Evolutionary conservation across 2,329 filamentous ascomycete species (phyloP).

Genomic region (Coleophoma cylindrospora): DNA sequence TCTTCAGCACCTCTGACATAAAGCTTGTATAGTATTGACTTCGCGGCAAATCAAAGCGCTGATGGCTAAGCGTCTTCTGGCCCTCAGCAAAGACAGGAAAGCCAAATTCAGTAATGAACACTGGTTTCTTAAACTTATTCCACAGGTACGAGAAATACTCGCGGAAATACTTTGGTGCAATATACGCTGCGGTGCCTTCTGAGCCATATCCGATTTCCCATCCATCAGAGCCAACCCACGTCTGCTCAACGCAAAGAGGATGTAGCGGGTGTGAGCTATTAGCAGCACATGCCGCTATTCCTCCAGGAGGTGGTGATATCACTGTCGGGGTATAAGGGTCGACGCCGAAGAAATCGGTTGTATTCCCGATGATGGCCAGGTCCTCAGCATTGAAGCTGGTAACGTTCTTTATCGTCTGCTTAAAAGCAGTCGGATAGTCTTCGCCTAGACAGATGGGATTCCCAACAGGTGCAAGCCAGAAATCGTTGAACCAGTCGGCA

Average conservation of each 20-base stretch:
- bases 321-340: conserved; percentile 54
- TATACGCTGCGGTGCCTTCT: conserved; percentile 47
- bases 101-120: conserved; percentile 48
- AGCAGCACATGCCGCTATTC: conserved; percentile 40
- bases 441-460: conserved; percentile 46
- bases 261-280: conserved; percentile 39
- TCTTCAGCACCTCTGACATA: conserved; percentile 37
- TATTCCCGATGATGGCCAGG: conserved; percentile 41
- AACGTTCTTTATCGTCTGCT: conserved; percentile 19
- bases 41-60: conserved; percentile 38
- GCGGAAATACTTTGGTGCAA: conserved; percentile 52
- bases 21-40: conserved; percentile 39
- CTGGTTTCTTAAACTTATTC: conserved; percentile 48
- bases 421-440: conserved; percentile 42
- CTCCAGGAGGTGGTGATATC: conserved; percentile 37
- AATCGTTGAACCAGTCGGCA: conserved; percentile 27
- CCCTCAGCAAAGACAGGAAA: conserved; percentile 47
- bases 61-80: conserved; percentile 34
- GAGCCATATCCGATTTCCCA: conserved; percentile 56
- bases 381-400: conserved; percentile 39
- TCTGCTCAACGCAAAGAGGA: conserved; percentile 48
- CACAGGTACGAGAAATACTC: conserved; percentile 51
- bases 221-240: conserved; percentile 38
- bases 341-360: conserved; percentile 50
- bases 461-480: conserved; percentile 39